Percentiles rank a stretch among this genome's conserved stretches.
phyloP scores from a whole-genome alignment of 164 flowering plant species.

The Sedum album region DNA sequence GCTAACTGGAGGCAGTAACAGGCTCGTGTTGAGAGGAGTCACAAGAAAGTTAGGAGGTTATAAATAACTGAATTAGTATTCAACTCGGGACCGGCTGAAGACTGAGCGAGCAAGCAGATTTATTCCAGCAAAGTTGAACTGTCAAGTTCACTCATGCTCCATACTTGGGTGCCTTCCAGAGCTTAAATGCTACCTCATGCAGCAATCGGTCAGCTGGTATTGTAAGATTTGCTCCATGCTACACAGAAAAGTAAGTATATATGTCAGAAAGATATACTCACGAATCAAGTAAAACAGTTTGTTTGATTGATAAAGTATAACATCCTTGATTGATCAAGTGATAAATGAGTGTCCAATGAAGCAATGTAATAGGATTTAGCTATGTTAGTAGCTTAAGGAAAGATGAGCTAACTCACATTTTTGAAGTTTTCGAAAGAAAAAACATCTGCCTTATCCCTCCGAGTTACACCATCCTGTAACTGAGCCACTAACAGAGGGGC shows the following conservation, averaged over 20 bases:
- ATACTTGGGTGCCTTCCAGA: conserved; percentile 97
- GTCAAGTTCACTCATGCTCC: conserved; percentile 37
- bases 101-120: not conserved
- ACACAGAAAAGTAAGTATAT: conserved; percentile 15
- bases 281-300: not conserved
- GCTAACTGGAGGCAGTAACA: too few species aligned
- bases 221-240: conserved; percentile 63
- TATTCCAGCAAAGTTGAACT: not conserved
- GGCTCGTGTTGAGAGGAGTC: not conserved
- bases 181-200: conserved; percentile 91
- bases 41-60: not conserved
- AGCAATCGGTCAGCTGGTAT: conserved; percentile 83
- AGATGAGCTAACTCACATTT: conserved; percentile 34
- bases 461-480: conserved; percentile 84
- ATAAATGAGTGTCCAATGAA: not conserved
- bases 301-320: not conserved
- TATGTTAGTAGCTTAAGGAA: not conserved
- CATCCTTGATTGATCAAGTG: not conserved
- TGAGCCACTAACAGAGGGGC: conserved; percentile 78
- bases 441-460: conserved; percentile 55
- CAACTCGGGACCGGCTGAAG: not conserved
- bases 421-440: conserved; percentile 67
- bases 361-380: not conserved
- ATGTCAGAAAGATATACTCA: not conserved
- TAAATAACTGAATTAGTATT: not conserved